Percentiles rank a stretch among this genome's conserved stretches.
These are phyloP conservation scores for Antitrichia curtipendula DNA, from an alignment of 225 moss, liverwort and hornwort genomes.

Conservation along the genomic window DNA sequence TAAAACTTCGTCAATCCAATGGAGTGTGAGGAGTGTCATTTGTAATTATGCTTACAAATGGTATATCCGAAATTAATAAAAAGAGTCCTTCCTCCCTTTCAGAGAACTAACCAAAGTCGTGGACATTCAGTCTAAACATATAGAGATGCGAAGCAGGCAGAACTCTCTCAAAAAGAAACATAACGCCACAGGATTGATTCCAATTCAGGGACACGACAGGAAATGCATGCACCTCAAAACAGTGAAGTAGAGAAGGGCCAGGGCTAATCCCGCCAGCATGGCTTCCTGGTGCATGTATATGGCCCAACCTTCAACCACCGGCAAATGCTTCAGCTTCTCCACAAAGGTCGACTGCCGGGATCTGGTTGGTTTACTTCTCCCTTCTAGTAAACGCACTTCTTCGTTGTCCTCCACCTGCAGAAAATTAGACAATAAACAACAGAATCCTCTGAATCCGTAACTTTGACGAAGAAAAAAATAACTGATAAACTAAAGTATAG, in stretches of 20 bases:
- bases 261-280: constrained; percentile 64
- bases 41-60: neutral
- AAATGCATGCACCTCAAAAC: constrained; percentile 53
- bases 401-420: constrained; percentile 19
- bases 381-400: constrained; percentile 7
- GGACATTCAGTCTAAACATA: neutral
- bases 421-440: neutral
- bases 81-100: neutral
- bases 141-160: neutral
- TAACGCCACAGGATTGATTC: neutral
- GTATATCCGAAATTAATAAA: neutral
- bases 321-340: constrained; percentile 31
- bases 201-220: neutral
- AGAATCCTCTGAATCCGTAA: neutral
- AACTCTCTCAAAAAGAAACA: neutral
- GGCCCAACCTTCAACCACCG: constrained; percentile 57
- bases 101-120: neutral
- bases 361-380: neutral
- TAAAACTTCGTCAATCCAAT: neutral
- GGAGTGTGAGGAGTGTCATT: neutral
- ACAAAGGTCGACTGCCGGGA: neutral
- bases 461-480: neutral
- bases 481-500: neutral
- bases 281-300: constrained; percentile 76
- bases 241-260: constrained; percentile 86